Evolutionary conservation across 2,329 filamentous ascomycete genomes (phyloP), one percentile per base, ranked within the genome.

Genomic region (Gyromitra esculenta): DNA sequence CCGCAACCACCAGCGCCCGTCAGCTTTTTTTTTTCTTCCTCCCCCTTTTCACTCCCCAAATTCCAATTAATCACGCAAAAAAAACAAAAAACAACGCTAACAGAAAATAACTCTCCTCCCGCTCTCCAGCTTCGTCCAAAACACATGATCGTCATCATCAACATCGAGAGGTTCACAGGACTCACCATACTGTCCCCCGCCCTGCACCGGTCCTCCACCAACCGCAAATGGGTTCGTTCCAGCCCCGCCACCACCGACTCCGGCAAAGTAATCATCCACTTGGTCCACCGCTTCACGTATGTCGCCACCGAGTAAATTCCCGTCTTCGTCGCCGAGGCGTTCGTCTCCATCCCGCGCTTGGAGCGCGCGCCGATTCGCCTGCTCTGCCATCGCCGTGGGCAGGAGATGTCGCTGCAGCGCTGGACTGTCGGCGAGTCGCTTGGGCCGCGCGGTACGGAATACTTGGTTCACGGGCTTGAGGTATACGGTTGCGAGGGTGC

Each of bases 381-480:
- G 76, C 45, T 80, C 80, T n/a, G 80, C 80, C 54, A 81, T 74
- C 18, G 86, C 87, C 0, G 88, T 88, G 0, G 90, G 89, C 0
- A 92, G 84, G 15, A 87, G 86, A 71, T 92, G 88, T 78, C 89
- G 91, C 84, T 97, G 96, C 50, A 99, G 86, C 0, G 94, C 94
- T 0, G 95, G 94, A 1, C 91, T 95, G 68, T 97, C 92, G 71
- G 90, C 87, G 1, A 99, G 87, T 73, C 90, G 90, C 25, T 93
- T 88, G 0, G 93, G 91, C 13, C 96, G 89, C 11, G 96, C 95
- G 18, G 91, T 91, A 73, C 96, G 91, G 87, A 99, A 99, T 8
- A 99, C 96, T 69, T 96, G 95, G 83, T 98, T 94, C 5, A 99
- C 95, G 2, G 96, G 96, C 84, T 99, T 99, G 64, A 99, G 89